Percentiles rank a stretch among this genome's conserved stretches.
Evolutionary conservation across 1,284 basidiomycete species (phyloP).

Genomic region (Cutaneotrichosporon dermatis): DNA sequence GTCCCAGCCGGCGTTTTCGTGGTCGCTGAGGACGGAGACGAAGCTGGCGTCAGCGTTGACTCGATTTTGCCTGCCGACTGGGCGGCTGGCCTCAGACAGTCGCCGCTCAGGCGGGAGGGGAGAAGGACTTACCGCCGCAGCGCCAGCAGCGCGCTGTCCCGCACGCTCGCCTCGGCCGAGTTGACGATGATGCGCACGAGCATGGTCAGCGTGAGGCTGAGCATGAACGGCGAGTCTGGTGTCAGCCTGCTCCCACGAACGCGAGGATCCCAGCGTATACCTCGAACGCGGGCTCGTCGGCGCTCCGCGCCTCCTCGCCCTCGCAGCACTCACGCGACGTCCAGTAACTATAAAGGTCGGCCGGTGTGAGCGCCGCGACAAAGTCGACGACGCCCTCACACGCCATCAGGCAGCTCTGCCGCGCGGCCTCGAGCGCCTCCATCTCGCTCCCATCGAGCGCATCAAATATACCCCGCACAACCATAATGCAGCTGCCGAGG

Average conservation of each 20-base stretch:
- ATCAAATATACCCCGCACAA: neutral
- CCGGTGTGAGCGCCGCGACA: neutral
- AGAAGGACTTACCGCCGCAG: neutral
- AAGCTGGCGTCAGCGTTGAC: neutral
- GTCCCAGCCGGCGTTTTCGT: constrained; percentile 4
- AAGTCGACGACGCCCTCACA: constrained; percentile 1
- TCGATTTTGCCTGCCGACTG: neutral
- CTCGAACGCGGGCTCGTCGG: too few species aligned
- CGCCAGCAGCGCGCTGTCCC: neutral
- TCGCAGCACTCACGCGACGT: neutral
- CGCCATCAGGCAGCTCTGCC: constrained; percentile 3
- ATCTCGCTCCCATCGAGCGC: neutral
- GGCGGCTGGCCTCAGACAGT: too few species aligned
- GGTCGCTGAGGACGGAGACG: neutral
- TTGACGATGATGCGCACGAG: constrained; percentile 3
- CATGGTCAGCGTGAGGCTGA: constrained; percentile 3
- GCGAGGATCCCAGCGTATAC: too few species aligned
- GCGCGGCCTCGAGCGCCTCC: neutral
- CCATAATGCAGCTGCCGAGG: constrained; percentile 3
- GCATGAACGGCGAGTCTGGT: constrained; percentile 3
- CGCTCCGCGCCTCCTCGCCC: too few species aligned
- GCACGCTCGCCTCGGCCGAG: neutral
- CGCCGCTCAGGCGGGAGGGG: too few species aligned
- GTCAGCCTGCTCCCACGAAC: neutral
- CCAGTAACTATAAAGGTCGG: constrained; percentile 3